A percentile compares a stretch with the other conserved stretches of the same genome.
phyloP scores from a whole-genome alignment of 306 rosid species.

The Delonix regia region DNA sequence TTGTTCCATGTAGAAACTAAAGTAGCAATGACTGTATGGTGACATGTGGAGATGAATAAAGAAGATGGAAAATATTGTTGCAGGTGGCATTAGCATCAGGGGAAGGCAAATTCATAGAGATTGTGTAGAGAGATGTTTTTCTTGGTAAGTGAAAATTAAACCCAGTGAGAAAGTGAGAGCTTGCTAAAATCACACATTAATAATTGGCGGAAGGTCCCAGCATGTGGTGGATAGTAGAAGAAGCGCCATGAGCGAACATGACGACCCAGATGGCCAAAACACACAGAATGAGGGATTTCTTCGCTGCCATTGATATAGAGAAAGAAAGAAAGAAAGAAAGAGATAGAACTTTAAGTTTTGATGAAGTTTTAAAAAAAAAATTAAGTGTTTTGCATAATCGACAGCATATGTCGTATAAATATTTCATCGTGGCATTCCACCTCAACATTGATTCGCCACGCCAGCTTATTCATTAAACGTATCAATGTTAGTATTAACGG shows the following conservation, averaged over 20 bases:
- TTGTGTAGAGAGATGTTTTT: constrained; percentile 58
- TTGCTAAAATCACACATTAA: too few species aligned
- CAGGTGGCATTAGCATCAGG: constrained; percentile 76
- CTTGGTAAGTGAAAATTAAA: too few species aligned
- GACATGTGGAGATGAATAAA: background rate
- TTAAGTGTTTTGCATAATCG: too few species aligned
- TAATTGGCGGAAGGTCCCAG: constrained; percentile 85
- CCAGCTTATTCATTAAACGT: too few species aligned
- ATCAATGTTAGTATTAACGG: too few species aligned
- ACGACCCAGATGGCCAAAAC: constrained; percentile 28
- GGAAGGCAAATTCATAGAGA: constrained; percentile 58
- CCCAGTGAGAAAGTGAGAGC: too few species aligned
- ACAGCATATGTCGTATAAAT: too few species aligned
- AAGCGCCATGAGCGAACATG: constrained; percentile 18
- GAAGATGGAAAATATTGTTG: background rate
- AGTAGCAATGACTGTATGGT: background rate
- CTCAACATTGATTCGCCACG: too few species aligned
- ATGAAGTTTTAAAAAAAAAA: too few species aligned
- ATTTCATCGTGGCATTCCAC: too few species aligned
- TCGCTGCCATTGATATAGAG: constrained; percentile 48
- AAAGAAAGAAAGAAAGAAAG: background rate
- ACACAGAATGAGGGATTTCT: constrained; percentile 23
- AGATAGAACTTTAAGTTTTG: too few species aligned
- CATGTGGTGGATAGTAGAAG: constrained; percentile 42
- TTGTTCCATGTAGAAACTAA: too few species aligned